Conservation (phyloP, 441 rosid species). For the Adansonia grandidieri region DNA sequence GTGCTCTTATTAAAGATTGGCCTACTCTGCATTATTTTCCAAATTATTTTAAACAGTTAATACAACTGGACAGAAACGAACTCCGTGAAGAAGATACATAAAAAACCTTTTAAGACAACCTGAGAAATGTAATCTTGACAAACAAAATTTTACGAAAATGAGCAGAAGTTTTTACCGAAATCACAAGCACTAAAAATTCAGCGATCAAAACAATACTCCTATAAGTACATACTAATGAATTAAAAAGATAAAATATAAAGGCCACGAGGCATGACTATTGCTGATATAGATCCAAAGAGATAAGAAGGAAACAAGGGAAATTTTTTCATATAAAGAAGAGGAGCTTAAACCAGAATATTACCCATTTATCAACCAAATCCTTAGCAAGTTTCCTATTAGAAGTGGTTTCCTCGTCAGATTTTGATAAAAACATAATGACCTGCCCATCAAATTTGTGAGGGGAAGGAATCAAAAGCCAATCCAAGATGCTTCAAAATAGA, state of each 20-base stretch:
- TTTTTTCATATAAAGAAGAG: not conserved
- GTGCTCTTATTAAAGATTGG: constrained; percentile 98
- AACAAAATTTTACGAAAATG: not conserved
- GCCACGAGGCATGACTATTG: not conserved
- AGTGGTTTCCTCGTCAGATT: constrained; percentile 94
- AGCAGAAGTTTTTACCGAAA: not conserved
- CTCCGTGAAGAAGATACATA: not conserved
- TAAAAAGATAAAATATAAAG: not conserved
- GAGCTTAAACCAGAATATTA: constrained; percentile 37
- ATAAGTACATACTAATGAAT: not conserved
- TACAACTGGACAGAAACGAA: constrained; percentile 1
- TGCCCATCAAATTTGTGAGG: constrained; percentile 33
- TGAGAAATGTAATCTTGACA: constrained; percentile 1
- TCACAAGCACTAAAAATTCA: constrained; percentile 12
- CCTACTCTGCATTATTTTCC: constrained; percentile 70
- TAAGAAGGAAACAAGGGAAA: too few relatives aligned
- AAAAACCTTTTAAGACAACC: constrained; percentile 1
- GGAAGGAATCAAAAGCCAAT: constrained; percentile 23
- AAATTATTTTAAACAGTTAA: constrained; percentile 7
- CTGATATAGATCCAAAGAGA: not conserved
- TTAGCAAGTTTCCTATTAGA: constrained; percentile 91
- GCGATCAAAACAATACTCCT: not conserved
- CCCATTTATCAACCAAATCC: constrained; percentile 99
- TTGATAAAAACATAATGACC: constrained; percentile 97
- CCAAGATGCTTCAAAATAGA: constrained; percentile 10